phyloP scores from a whole-genome alignment of 768 basidiomycete genomes.

The Russula abietina region DNA sequence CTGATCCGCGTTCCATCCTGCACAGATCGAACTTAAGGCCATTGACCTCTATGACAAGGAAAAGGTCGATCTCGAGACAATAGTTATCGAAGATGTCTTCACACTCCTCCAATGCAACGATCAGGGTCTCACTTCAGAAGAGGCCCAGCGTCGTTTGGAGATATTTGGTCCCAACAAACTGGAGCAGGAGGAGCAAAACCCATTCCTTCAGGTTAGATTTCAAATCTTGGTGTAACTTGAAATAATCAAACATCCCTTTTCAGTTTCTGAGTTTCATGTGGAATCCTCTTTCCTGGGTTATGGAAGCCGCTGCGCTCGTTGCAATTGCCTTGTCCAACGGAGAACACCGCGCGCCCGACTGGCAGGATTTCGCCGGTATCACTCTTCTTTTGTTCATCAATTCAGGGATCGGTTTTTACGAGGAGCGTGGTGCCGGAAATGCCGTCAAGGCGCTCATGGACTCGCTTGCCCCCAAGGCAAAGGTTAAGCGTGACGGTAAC shows the following conservation, averaged over 20 bases:
- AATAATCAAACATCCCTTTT: neutral
- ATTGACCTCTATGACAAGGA: constrained; percentile 97
- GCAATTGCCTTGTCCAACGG: constrained; percentile 97
- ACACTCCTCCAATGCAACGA: constrained; percentile 89
- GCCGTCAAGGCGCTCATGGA: constrained; percentile 99
- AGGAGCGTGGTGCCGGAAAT: constrained; percentile 95
- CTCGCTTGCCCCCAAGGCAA: constrained; percentile 95
- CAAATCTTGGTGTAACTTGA: neutral
- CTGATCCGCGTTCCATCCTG: neutral
- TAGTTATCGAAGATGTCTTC: constrained; percentile 95
- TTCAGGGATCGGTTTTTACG: constrained; percentile 97
- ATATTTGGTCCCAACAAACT: constrained; percentile 97
- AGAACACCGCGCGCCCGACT: constrained; percentile 78
- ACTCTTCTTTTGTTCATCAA: constrained; percentile 86
- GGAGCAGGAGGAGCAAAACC: constrained; percentile 83
- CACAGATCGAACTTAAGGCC: constrained; percentile 77
- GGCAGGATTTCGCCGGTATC: constrained; percentile 98
- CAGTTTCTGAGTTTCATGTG: constrained; percentile 98
- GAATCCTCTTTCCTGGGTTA: constrained; percentile 99
- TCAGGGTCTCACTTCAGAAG: constrained; percentile 65
- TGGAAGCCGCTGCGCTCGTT: constrained; percentile 93
- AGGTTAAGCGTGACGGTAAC: constrained; percentile 75
- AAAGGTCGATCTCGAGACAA: constrained; percentile 97
- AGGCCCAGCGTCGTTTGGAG: constrained; percentile 77
- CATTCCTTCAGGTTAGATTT: constrained; percentile 42